These are phyloP conservation scores for Neckera pumila DNA, from an alignment of 225 moss, liverwort and hornwort genomes.

Conservation along the genomic window DNA sequence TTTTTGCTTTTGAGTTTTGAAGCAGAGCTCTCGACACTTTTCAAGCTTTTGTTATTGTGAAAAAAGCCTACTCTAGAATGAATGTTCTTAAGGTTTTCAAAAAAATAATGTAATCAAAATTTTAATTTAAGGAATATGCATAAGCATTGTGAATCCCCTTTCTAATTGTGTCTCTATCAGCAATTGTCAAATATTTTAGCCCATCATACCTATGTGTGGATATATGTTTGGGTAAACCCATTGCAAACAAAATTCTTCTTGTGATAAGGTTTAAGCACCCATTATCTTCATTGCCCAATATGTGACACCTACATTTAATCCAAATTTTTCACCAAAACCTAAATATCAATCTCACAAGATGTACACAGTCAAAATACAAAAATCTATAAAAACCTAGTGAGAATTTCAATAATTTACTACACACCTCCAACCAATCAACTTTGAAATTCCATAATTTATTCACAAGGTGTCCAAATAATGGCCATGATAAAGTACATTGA, in stretches of 20 bases:
- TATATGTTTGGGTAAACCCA: background rate
- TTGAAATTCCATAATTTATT: background rate
- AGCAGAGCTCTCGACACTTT: too few relatives aligned
- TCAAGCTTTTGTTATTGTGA: rapidly evolving
- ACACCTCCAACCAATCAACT: too few relatives aligned
- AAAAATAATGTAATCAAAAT: too few relatives aligned
- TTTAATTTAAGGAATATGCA: too few relatives aligned
- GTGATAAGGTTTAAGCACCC: background rate
- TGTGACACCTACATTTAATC: too few relatives aligned
- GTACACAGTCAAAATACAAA: background rate
- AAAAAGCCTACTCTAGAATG: background rate
- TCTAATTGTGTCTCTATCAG: background rate
- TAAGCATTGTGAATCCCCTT: background rate
- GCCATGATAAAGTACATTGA: background rate
- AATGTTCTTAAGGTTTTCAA: background rate
- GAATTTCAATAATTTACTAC: too few relatives aligned
- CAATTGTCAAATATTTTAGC: background rate
- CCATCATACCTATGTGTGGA: rapidly evolving
- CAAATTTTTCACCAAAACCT: background rate
- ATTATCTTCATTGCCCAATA: background rate
- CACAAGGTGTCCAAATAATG: background rate
- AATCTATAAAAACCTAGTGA: rapidly evolving
- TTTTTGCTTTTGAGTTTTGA: too few relatives aligned
- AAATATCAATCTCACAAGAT: rapidly evolving
- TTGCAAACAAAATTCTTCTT: background rate